Base-by-base conservation (phyloP, 1,284 basidiomycete genomes). In the Boletellus deceptivus region DNA sequence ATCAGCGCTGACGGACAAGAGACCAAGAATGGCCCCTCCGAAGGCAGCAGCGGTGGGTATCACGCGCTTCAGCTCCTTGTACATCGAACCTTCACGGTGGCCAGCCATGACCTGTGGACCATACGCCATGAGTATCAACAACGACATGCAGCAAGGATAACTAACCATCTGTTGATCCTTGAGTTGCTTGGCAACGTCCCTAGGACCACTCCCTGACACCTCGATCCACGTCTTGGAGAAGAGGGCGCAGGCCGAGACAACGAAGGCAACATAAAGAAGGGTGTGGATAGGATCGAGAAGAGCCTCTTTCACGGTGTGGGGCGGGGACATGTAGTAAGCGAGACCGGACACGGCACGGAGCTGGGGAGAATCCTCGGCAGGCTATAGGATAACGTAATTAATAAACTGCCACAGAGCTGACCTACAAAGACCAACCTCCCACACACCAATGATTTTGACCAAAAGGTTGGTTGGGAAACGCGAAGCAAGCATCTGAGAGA, bases 181-280 rank as follows among this genome's bases (percentile, higher is more conserved):
- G 67, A 99, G 84, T 72, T 99, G 95, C 75, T 96, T 97, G 50
- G 96, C 96, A 49, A 99, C 87, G 62, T 99, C 96, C 48, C 96
- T 78, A 16, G 96, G 96, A 16, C 96, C 94, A 50, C 87, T 91
- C 33, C 96, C 96, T 2, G 93, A 98, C 35, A 98, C 93, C 67
- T 98, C 96, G 64, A 99, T 98, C 96, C 96, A 99, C 5, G 96
- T 97, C 81, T 98, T 98, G 70, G 91, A 95, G 79, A 99, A 98
- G 61, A 98, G 78, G 13, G 96, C 96, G 68, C 96, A 99, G 13
- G 93, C 93, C 31, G 89, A 86, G 54, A 96, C 79, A 73, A 96
- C 97, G 75, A 98, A 98, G 6, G 83, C 74, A 65, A 98, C 86
- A 75, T 99, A 98, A 62, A 98, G 76, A 34, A 83, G 77, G 0